Percentiles rank a stretch among this genome's conserved stretches.
phyloP scores from a whole-genome alignment of 1,284 basidiomycete species.

The Sporisorium scitamineum region DNA sequence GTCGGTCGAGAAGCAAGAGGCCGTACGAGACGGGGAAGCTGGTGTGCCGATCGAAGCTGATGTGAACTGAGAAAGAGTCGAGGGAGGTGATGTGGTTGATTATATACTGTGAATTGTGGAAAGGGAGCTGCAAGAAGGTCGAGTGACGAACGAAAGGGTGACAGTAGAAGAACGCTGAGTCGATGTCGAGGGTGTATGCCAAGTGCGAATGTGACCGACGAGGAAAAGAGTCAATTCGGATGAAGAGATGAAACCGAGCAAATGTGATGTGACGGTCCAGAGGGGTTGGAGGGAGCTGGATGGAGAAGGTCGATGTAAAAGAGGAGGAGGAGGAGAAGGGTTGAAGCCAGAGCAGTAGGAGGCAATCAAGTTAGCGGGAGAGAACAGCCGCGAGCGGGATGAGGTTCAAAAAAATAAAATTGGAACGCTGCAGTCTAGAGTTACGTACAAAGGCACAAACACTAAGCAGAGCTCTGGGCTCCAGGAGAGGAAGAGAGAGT shows the following conservation, averaged over 20 bases:
- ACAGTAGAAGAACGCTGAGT: not conserved
- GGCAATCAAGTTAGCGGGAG: not conserved
- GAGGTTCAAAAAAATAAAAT: slow-evolving; percentile 4
- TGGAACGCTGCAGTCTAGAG: slow-evolving; percentile 1
- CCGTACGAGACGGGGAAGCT: not conserved
- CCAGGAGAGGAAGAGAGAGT: not conserved
- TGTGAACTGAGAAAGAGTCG: not conserved
- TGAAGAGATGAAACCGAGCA: not conserved
- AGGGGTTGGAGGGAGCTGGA: not conserved
- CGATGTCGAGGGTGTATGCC: not conserved
- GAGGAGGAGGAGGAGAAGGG: not conserved
- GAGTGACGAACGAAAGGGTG: not conserved
- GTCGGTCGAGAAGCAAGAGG: not conserved
- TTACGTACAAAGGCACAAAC: not conserved
- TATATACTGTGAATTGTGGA: not conserved
- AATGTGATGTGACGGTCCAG: not conserved
- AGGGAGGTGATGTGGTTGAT: not conserved
- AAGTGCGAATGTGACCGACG: not conserved
- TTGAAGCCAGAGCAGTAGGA: not conserved
- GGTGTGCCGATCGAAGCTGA: not conserved
- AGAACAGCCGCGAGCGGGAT: slow-evolving; percentile 7
- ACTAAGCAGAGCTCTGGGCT: slow-evolving; percentile 1
- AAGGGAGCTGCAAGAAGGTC: not conserved
- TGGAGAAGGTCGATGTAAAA: not conserved
- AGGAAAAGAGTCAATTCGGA: not conserved